Evolutionary conservation across 305 asterid species (phyloP).

Genomic region (Nicotiana rustica): DNA sequence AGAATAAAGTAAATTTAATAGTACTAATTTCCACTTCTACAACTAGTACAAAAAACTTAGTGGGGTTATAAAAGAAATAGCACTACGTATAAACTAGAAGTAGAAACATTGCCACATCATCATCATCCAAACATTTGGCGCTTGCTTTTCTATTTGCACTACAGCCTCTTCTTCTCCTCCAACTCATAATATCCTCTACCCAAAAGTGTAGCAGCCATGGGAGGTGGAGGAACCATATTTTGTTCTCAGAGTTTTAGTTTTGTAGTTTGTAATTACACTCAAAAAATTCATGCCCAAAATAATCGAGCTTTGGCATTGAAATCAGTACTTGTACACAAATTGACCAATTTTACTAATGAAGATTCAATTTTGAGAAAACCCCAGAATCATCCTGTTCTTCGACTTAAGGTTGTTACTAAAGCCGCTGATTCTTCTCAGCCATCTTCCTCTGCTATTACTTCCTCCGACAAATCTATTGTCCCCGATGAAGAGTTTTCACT

Average conservation of each 20-base stretch:
- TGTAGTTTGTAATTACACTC: conserved; percentile 37
- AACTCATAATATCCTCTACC: neutral
- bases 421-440: conserved; percentile 82
- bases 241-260: conserved; percentile 50
- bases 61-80: neutral
- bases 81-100: conserved; percentile 36
- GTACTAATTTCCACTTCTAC: too few relatives aligned
- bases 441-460: conserved; percentile 40
- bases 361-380: conserved; percentile 39
- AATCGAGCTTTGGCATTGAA: conserved; percentile 31
- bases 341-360: conserved; percentile 39
- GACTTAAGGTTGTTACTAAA: conserved; percentile 46
- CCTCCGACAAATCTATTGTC: conserved; percentile 58
- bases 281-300: conserved; percentile 42
- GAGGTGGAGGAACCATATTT: conserved; percentile 50
- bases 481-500: conserved; percentile 78
- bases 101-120: conserved; percentile 62
- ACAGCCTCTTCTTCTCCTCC: conserved; percentile 35
- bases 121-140: conserved; percentile 50
- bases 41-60: too few relatives aligned
- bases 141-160: conserved; percentile 46
- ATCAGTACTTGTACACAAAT: conserved; percentile 28
- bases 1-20: too few relatives aligned
- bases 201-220: conserved; percentile 39
- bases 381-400: conserved; percentile 34